Evolutionary conservation across 2,329 filamentous ascomycete species (phyloP).

Genomic region (Penicillium sp.): DNA sequence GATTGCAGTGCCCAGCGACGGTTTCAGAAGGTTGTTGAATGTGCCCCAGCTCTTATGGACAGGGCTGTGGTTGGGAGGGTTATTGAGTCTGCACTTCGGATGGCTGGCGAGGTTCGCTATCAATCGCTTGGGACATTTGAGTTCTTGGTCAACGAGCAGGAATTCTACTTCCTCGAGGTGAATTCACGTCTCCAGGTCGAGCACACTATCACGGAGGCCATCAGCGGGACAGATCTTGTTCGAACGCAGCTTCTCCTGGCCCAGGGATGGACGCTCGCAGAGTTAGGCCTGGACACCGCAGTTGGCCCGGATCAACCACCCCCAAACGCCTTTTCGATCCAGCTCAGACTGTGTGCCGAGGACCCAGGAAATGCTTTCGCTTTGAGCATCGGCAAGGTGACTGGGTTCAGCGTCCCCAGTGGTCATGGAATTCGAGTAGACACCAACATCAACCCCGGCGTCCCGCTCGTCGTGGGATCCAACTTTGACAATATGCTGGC

Average conservation of each 20-base stretch:
- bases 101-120: conserved; percentile 52
- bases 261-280: conserved; percentile 49
- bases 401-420: conserved; percentile 54
- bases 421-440: conserved; percentile 63
- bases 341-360: conserved; percentile 61
- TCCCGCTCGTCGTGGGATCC: conserved; percentile 49
- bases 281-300: conserved; percentile 36
- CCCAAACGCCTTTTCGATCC: conserved; percentile 49
- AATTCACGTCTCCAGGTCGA: conserved; percentile 65
- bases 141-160: conserved; percentile 58
- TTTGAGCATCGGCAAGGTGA: conserved; percentile 62
- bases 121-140: conserved; percentile 65
- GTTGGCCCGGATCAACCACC: conserved; percentile 40
- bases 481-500: conserved; percentile 63
- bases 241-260: conserved; percentile 57
- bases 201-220: conserved; percentile 62
- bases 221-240: conserved; percentile 58
- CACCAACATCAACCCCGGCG: conserved; percentile 52
- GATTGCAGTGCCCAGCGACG: conserved; percentile 63
- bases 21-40: conserved; percentile 64
- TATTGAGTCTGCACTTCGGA: conserved; percentile 55
- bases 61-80: conserved; percentile 51
- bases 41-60: conserved; percentile 58
- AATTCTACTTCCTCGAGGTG: conserved; percentile 63
- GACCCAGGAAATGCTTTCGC: conserved; percentile 56